Evolutionary conservation across 2,329 filamentous ascomycete genomes (phyloP).

Genomic region (Waltergamsia citrina): DNA sequence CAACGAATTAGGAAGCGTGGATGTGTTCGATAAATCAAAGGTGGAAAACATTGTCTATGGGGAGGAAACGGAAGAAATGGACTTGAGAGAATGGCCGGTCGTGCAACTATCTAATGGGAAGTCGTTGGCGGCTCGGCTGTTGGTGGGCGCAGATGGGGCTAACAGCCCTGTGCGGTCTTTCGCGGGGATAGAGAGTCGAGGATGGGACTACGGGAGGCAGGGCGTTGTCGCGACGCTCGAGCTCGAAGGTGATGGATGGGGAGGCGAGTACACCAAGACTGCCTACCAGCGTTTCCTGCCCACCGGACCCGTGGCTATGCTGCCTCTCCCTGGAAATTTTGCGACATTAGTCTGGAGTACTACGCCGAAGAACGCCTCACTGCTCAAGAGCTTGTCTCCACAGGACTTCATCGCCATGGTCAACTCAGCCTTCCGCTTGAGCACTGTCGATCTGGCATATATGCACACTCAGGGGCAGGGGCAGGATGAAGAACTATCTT

Average conservation of each 20-base stretch:
- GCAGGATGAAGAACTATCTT: slow-evolving; percentile 69
- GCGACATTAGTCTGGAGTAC: slow-evolving; percentile 94
- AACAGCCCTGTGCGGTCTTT: slow-evolving; percentile 91
- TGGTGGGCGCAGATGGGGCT: slow-evolving; percentile 89
- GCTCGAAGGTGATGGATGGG: slow-evolving; percentile 52
- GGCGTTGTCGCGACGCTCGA: slow-evolving; percentile 85
- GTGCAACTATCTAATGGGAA: slow-evolving; percentile 61
- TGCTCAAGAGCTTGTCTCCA: slow-evolving; percentile 65
- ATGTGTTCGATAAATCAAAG: slow-evolving; percentile 65
- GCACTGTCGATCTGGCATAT: slow-evolving; percentile 69
- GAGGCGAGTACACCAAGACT: slow-evolving; percentile 50
- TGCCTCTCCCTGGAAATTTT: slow-evolving; percentile 76
- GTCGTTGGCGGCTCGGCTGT: slow-evolving; percentile 67
- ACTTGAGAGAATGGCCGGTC: slow-evolving; percentile 82
- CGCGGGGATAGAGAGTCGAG: slow-evolving; percentile 72
- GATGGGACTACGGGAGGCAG: slow-evolving; percentile 89
- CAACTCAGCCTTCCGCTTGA: slow-evolving; percentile 85
- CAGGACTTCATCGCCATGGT: slow-evolving; percentile 77
- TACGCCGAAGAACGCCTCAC: slow-evolving; percentile 66
- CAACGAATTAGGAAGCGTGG: slow-evolving; percentile 56
- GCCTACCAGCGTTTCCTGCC: slow-evolving; percentile 96
- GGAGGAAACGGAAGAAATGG: slow-evolving; percentile 54
- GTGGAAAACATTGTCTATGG: slow-evolving; percentile 77
- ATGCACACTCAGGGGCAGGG: slow-evolving; percentile 56
- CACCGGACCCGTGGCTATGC: slow-evolving; percentile 81